Evolutionary conservation across 805 yeast species (phyloP), one percentile per base, ranked within the genome.

Genomic region (Sugiyamaella americana): DNA sequence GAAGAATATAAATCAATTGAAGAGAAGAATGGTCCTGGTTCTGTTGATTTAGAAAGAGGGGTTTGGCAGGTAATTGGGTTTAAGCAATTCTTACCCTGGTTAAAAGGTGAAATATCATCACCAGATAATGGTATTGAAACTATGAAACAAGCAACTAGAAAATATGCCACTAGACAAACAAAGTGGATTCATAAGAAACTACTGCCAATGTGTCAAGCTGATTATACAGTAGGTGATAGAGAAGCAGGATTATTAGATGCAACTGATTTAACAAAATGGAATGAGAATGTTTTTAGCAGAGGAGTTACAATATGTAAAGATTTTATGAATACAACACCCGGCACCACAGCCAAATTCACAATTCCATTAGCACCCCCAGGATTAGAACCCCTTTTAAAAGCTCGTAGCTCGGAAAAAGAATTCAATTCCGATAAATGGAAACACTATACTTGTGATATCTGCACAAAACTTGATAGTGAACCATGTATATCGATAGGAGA

Each of bases 61-160:
- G 75, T 91, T 0, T 88, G 88, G 88, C 98, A 93, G 66, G 96
- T 86, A 1, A 86, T 91, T 58, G 98, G 98, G 1, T 93, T 86
- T 65, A 86, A 87, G 20, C 61, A 61, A 46, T 56, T 56, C 45
- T 51, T 61, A 24, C 60, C 63, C 5, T 63, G 50, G 51, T 45
- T 54, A 6, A 17, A 44, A 16, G 55, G 58, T 2, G 48, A 60
- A 5, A 61, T 56, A 0, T 48, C 52, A 0, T 52, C 51, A 54
- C 13, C 73, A 74, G 44, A 60, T 3, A 68, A 65, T 2, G 79
- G 91, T 6, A 67, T 82, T 2, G 83, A 78, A 10, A 71, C 78
- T 29, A 93, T 93, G 98, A 89, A 91, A 60, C 66, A 78, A 0
- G 71, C 83, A 37, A 93, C 98, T 0, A 67, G 95, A 46, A 84